These are phyloP conservation scores for Ceratobasidium sp. DNA, from an alignment of 1,284 basidiomycete species.

Conservation along the genomic window DNA sequence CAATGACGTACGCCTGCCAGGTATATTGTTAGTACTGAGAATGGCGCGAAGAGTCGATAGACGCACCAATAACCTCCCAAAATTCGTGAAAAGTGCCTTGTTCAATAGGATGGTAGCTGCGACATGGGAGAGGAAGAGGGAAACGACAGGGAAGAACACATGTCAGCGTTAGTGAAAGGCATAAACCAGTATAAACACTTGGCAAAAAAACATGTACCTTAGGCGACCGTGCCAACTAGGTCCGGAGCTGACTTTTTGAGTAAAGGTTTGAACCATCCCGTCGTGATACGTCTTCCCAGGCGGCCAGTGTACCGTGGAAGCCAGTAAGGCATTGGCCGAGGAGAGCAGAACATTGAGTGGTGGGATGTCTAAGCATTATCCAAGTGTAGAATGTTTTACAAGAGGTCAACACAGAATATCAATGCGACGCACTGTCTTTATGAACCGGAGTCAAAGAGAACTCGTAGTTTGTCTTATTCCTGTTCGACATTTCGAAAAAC, in stretches of 20 bases:
- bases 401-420: background rate
- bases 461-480: constrained; percentile 40
- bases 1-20: constrained; percentile 29
- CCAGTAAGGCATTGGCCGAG: constrained; percentile 36
- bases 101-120: constrained; percentile 32
- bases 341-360: constrained; percentile 33
- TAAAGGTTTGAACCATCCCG: constrained; percentile 37
- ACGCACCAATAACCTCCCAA: constrained; percentile 38
- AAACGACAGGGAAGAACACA: background rate
- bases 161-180: background rate
- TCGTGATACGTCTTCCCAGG: constrained; percentile 42
- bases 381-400: background rate
- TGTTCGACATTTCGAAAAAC: constrained; percentile 20
- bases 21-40: background rate
- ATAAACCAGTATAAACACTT: background rate
- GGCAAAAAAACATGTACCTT: constrained; percentile 24
- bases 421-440: constrained; percentile 34
- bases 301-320: constrained; percentile 42
- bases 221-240: constrained; percentile 37
- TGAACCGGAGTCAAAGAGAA: constrained; percentile 32
- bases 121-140: background rate
- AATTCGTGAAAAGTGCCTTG: constrained; percentile 40
- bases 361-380: constrained; percentile 42
- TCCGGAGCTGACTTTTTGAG: constrained; percentile 30
- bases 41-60: background rate